Evolutionary conservation across 768 basidiomycete species (phyloP).

Genomic region (Amanita thiersii): DNA sequence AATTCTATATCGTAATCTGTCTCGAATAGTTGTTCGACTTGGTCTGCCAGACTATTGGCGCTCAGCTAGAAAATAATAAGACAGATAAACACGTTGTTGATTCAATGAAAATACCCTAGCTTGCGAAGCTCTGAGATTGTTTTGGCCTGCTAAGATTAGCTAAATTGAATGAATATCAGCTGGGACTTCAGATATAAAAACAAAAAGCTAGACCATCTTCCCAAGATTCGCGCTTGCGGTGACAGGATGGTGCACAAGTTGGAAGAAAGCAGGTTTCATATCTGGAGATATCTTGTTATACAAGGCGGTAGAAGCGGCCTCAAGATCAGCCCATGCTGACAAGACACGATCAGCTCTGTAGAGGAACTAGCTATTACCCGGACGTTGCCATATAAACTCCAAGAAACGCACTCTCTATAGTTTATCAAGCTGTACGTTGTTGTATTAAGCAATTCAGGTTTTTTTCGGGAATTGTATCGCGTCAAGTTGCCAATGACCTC

Average conservation of each 20-base stretch:
- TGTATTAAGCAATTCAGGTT: constrained; percentile 56
- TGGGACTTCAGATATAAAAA: background rate
- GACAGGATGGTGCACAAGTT: constrained; percentile 63
- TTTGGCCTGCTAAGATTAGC: constrained; percentile 50
- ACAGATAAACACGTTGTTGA: background rate
- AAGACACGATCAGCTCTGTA: constrained; percentile 50
- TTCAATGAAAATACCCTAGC: constrained; percentile 28
- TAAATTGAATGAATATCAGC: constrained; percentile 7
- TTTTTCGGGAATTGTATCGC: constrained; percentile 48
- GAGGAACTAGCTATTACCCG: background rate
- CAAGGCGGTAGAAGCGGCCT: constrained; percentile 40
- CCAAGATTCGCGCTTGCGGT: constrained; percentile 50
- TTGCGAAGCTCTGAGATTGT: constrained; percentile 57
- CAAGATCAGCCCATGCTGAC: constrained; percentile 40
- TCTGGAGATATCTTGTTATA: constrained; percentile 42
- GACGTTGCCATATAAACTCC: background rate
- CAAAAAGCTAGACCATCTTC: constrained; percentile 28
- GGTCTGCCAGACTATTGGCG: constrained; percentile 47
- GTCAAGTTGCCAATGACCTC: constrained; percentile 50
- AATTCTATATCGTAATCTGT: constrained; percentile 53
- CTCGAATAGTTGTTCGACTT: constrained; percentile 50
- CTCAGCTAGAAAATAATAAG: constrained; percentile 30
- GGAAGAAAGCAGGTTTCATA: constrained; percentile 55
- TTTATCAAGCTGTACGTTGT: constrained; percentile 58
- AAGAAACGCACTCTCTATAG: constrained; percentile 53